Conservation (phyloP, 768 basidiomycete species). For the Hygrocybe coccinea region DNA sequence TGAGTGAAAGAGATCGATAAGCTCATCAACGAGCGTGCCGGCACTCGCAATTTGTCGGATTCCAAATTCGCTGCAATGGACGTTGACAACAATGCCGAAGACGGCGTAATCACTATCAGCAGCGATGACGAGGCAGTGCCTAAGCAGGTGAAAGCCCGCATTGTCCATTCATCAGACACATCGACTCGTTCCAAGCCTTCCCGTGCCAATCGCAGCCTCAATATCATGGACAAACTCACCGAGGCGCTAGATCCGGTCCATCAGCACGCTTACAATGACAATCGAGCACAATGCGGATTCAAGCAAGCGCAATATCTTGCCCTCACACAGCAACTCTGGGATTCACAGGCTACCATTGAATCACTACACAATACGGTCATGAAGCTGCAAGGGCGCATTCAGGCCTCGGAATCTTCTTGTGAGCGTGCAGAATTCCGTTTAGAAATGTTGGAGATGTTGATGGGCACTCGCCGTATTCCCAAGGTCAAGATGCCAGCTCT, state of each 20-base stretch:
- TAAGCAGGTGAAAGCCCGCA: no score
- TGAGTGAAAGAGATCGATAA: slow-evolving; percentile 19
- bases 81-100: neutral
- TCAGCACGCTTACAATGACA: neutral
- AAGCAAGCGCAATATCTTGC: neutral
- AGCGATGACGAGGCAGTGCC: neutral
- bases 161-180: neutral
- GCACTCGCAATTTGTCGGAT: slow-evolving; percentile 18
- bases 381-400: no score
- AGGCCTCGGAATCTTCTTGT: no score
- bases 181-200: neutral
- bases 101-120: neutral
- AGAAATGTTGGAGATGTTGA: no score
- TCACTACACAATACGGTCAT: no score
- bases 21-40: slow-evolving; percentile 19
- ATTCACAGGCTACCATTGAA: slow-evolving; percentile 1
- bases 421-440: no score
- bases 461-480: no score
- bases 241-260: neutral
- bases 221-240: neutral
- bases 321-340: neutral
- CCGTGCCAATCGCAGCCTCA: neutral
- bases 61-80: slow-evolving; percentile 10
- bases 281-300: neutral
- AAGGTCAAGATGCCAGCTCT: neutral